phyloP scores from a whole-genome alignment of 2,329 filamentous ascomycete species.

The Arthrinium puccinioides region DNA sequence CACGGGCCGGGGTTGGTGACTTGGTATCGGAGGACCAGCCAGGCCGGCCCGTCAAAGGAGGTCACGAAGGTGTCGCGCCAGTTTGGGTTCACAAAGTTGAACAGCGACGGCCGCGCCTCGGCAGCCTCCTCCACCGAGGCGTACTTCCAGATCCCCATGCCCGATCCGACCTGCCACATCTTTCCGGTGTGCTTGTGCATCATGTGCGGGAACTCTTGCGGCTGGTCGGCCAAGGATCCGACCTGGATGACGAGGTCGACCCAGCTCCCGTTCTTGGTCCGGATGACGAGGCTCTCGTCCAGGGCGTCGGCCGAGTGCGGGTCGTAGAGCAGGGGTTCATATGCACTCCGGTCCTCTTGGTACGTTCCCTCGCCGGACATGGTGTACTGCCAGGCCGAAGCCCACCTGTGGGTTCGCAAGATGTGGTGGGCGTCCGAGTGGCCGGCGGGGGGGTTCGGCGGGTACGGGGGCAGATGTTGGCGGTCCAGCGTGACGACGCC shows the following conservation, averaged over 20 bases:
- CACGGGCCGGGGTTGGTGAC: constrained; percentile 45
- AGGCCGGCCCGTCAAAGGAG: constrained; percentile 22
- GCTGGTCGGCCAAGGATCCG: too few relatives aligned
- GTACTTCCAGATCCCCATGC: constrained; percentile 43
- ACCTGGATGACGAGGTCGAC: constrained; percentile 53
- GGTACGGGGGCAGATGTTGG: constrained; percentile 37
- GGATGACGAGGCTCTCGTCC: constrained; percentile 33
- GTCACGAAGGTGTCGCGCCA: constrained; percentile 42
- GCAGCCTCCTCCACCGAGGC: constrained; percentile 44
- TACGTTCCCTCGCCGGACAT: constrained; percentile 25
- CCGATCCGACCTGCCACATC: too few relatives aligned
- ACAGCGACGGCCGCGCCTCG: constrained; percentile 34
- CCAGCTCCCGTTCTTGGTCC: constrained; percentile 37
- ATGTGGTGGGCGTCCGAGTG: constrained; percentile 35
- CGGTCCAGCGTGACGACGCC: constrained; percentile 34
- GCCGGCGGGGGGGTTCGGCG: constrained; percentile 33
- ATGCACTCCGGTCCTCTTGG: too few relatives aligned
- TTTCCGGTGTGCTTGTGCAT: constrained; percentile 61
- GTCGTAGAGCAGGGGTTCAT: constrained; percentile 43
- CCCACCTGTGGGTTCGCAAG: too few relatives aligned
- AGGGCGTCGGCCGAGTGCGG: constrained; percentile 22
- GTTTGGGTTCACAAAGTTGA: constrained; percentile 51
- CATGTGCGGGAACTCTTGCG: constrained; percentile 49
- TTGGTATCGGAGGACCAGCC: constrained; percentile 47
- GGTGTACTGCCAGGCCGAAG: constrained; percentile 37